Evolutionary conservation across 108 stramenopile species (phyloP).

Genomic region (Asterionellopsis glacialis): DNA sequence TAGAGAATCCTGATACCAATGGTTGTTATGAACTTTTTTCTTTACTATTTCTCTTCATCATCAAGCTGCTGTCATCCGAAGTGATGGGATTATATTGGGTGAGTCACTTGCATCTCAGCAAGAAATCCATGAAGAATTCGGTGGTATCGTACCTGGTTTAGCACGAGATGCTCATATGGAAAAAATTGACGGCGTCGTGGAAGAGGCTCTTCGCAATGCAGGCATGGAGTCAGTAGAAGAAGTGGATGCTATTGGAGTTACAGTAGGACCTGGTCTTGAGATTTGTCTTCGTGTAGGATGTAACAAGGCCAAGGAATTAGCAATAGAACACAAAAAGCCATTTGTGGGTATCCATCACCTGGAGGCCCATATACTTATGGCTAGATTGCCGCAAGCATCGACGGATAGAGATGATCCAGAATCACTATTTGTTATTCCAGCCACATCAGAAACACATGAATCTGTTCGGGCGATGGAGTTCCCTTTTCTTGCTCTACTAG

Average conservation of each 20-base stretch:
- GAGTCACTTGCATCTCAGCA: constrained; percentile 90
- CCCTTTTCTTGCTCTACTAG: constrained; percentile 93
- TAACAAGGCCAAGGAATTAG: constrained; percentile 78
- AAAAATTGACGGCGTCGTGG: constrained; percentile 82
- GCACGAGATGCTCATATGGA: constrained; percentile 84
- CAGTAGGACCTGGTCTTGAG: constrained; percentile 97
- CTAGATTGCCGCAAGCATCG: constrained; percentile 59
- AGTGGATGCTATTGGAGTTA: constrained; percentile 95
- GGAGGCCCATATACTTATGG: constrained; percentile 96
- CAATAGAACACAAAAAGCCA: constrained; percentile 70
- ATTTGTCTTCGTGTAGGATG: constrained; percentile 95
- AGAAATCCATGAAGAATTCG: constrained; percentile 92
- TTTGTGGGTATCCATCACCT: constrained; percentile 96
- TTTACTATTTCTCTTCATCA: too few relatives aligned
- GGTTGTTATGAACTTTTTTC: too few relatives aligned
- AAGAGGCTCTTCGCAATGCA: constrained; percentile 71
- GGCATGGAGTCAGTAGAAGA: constrained; percentile 60
- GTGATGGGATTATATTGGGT: constrained; percentile 90
- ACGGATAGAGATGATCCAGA: constrained; percentile 4
- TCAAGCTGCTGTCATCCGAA: constrained; percentile 83
- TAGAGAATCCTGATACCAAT: too few relatives aligned
- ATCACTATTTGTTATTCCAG: constrained; percentile 2
- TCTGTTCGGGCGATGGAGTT: constrained; percentile 61
- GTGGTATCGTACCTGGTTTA: constrained; percentile 92
- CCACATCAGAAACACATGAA: constrained; percentile 9